These are phyloP conservation scores for Citrus hindsii DNA, from an alignment of 345 rosid genomes.

Conservation along the genomic window DNA sequence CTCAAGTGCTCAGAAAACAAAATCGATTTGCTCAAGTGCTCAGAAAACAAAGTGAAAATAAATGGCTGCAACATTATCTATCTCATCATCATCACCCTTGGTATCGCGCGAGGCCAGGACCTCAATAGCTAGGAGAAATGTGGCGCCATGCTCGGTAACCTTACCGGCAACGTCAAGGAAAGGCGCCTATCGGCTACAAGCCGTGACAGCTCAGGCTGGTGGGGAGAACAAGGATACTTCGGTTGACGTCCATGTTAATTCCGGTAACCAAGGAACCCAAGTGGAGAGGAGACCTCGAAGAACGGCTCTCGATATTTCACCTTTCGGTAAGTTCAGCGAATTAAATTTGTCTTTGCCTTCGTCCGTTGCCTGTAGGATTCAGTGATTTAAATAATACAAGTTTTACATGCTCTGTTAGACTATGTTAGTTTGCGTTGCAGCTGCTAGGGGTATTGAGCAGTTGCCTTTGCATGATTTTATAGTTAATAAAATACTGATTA, in stretches of 20 bases:
- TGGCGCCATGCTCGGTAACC: constrained; percentile 22
- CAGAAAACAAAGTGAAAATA: not conserved
- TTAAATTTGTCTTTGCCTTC: too few relatives aligned
- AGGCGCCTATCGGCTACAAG: constrained; percentile 8
- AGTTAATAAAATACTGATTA: too few relatives aligned
- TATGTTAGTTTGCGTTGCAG: too few relatives aligned
- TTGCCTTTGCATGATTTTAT: too few relatives aligned
- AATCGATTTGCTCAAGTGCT: not conserved
- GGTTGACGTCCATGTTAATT: constrained; percentile 47
- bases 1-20: too few relatives aligned
- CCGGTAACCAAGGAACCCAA: constrained; percentile 32
- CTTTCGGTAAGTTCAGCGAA: constrained; percentile 50
- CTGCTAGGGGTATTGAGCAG: too few relatives aligned
- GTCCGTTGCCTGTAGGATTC: too few relatives aligned
- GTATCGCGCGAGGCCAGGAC: constrained; percentile 1
- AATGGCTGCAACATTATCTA: constrained; percentile 42
- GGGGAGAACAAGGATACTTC: constrained; percentile 41
- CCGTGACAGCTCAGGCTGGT: constrained; percentile 34
- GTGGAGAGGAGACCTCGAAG: constrained; percentile 47
- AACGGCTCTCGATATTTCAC: constrained; percentile 47
- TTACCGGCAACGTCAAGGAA: constrained; percentile 18
- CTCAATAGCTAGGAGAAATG: not conserved
- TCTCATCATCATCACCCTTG: constrained; percentile 25
- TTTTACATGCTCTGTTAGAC: too few relatives aligned
- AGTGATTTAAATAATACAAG: too few relatives aligned